Percentiles rank a stretch among this genome's conserved stretches.
Conservation (phyloP, 2,329 filamentous ascomycete genomes). For the Arachnomyces sp. region DNA sequence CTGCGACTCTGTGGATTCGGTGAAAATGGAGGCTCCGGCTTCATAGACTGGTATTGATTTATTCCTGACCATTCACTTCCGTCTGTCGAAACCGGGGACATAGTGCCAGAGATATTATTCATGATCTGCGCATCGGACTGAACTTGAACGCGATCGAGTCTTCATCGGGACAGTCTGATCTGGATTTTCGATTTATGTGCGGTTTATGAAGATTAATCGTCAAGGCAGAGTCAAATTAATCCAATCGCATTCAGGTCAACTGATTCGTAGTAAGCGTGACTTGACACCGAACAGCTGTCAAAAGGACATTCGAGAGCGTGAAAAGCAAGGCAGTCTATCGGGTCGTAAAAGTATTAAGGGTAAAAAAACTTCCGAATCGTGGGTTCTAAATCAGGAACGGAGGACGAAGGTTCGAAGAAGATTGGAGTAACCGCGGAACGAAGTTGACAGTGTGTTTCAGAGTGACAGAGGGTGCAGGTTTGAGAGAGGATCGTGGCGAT, state of each 20-base stretch:
- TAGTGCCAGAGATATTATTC: slow-evolving; percentile 66
- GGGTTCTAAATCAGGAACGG: slow-evolving; percentile 4
- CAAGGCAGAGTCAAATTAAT: slow-evolving; percentile 4
- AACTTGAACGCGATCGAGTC: slow-evolving; percentile 7
- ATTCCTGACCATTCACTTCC: slow-evolving; percentile 75
- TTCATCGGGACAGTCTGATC: neutral
- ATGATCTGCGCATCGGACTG: slow-evolving; percentile 36
- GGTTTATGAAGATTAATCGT: neutral
- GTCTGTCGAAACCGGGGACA: slow-evolving; percentile 73
- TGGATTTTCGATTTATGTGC: neutral
- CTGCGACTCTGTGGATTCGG: slow-evolving; percentile 43
- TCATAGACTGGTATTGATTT: slow-evolving; percentile 55
- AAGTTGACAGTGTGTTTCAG: too few relatives aligned
- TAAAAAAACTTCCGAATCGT: slow-evolving; percentile 1
- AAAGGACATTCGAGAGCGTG: slow-evolving; percentile 1
- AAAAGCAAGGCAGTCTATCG: neutral
- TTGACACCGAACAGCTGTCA: neutral
- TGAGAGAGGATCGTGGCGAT: too few relatives aligned
- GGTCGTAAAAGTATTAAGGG: slow-evolving; percentile 1
- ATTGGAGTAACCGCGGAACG: slow-evolving; percentile 7
- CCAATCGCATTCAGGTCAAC: slow-evolving; percentile 12
- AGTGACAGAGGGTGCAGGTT: too few relatives aligned
- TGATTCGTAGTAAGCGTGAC: neutral
- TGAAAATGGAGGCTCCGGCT: slow-evolving; percentile 33
- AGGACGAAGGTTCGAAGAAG: slow-evolving; percentile 9